Evolutionary conservation across 495 filamentous ascomycete species (phyloP).

Genomic region (Penicillium egyptiacum): DNA sequence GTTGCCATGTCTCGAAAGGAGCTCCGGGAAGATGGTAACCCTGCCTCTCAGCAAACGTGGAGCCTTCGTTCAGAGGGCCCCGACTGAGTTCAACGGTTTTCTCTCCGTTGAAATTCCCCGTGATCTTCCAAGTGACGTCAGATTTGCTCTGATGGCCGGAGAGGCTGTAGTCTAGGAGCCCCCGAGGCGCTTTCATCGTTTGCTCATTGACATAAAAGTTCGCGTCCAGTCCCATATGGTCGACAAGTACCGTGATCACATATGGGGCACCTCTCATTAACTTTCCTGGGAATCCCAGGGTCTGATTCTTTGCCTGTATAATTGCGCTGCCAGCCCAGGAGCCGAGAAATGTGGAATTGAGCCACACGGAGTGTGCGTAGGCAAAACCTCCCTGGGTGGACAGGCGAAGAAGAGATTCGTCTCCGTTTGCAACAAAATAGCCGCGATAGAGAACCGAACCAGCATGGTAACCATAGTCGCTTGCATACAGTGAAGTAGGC

Average conservation of each 20-base stretch:
- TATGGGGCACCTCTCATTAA: slow-evolving; percentile 21
- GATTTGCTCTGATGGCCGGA: slow-evolving; percentile 34
- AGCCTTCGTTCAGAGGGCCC: slow-evolving; percentile 69
- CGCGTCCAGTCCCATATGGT: slow-evolving; percentile 63
- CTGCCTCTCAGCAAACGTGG: slow-evolving; percentile 57
- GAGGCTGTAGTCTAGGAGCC: slow-evolving; percentile 55
- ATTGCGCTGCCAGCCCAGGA: not conserved
- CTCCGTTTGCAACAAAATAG: not conserved
- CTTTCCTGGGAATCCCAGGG: not conserved
- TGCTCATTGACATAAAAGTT: slow-evolving; percentile 54
- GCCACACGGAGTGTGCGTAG: not conserved
- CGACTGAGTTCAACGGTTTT: slow-evolving; percentile 56
- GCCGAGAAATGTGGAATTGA: not conserved
- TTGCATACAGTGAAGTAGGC: slow-evolving; percentile 54
- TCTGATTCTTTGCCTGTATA: not conserved
- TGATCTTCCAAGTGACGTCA: slow-evolving; percentile 64
- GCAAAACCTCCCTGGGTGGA: not conserved
- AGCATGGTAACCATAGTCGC: slow-evolving; percentile 64
- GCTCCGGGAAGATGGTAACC: slow-evolving; percentile 60
- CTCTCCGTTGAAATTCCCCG: slow-evolving; percentile 67
- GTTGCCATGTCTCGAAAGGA: slow-evolving; percentile 42
- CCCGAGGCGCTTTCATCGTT: slow-evolving; percentile 61
- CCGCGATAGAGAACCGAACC: slow-evolving; percentile 63
- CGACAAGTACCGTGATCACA: slow-evolving; percentile 61
- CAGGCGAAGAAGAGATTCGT: not conserved